Base-by-base conservation (phyloP, 371 early-diverging fungal species). In the Apophysomyces sp. region DNA sequence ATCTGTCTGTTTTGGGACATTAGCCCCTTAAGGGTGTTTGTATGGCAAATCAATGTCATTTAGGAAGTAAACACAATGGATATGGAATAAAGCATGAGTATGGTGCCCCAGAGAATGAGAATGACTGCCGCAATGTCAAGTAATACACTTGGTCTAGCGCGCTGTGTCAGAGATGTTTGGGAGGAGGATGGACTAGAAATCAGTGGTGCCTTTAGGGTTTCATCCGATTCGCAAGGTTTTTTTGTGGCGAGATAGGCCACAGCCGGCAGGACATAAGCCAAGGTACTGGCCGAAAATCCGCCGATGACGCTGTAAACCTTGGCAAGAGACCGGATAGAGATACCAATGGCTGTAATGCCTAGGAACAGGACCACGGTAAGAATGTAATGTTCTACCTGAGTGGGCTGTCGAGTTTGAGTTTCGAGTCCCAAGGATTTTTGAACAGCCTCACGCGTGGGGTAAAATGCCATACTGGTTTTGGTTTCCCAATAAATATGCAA, bases 181-280 rank as follows among this genome's bases (percentile, higher is more conserved):
- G 41, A 41, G 41, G 41, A 41, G 41, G 41, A 18, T 15, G 16
- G 18, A 26, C 44, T n/a, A 3, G 37, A 13, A 13, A 37, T 5
- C 2, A 37, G 37, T 2, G 37, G n/a, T 16, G 49, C 21, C 21
- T 44, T 44, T 4, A 44, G 24, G n/a, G 9, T 3, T 4, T 44
- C 49, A 4, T 44, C 49, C 11, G n/a, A 15, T 44, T 16, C 18
- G 21, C 18, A 16, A 4, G 21, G 21, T 21, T 9, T 16, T 44
- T 21, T 16, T 44, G 78, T 64, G 39, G 69, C 63, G 8, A 78
- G 61, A 58, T 79, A 78, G 36, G 76, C 66, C 2, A 58, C 49
- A 1, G 72, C 73, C 0, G 83, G 83, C 12, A 82, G 54, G 41
- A 82, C 76, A 27, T 78, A 80, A 1, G 81, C 77, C 40, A 82